Percentiles rank a stretch among this genome's conserved stretches.
Conservation (phyloP, 345 rosid species). For the Balakata baccata region DNA sequence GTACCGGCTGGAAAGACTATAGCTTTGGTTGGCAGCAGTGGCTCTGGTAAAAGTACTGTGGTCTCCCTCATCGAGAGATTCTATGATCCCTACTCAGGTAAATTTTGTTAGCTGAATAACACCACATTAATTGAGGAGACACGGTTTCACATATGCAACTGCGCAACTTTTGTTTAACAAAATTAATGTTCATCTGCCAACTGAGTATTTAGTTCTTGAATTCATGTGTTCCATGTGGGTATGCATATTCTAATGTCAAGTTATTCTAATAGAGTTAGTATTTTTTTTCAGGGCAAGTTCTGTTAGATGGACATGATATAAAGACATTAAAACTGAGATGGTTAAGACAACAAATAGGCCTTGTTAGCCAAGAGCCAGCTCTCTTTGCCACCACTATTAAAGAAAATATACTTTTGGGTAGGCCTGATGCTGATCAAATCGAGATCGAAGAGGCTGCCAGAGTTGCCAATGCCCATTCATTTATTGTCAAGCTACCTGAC, state of each 20-base stretch:
- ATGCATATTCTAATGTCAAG: not conserved
- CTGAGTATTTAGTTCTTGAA: conserved; percentile 15
- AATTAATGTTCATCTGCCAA: conserved; percentile 11
- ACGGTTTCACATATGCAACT: not conserved
- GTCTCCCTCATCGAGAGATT: conserved; percentile 94
- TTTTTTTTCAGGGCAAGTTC: conserved; percentile 64
- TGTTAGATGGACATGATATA: conserved; percentile 81
- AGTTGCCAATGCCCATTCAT: conserved; percentile 96
- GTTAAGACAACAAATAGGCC: conserved; percentile 95
- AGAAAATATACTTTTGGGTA: conserved; percentile 87
- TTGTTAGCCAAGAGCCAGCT: conserved; percentile 97
- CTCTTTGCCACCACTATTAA: conserved; percentile 88
- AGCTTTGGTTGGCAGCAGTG: conserved; percentile 97
- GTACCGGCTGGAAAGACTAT: conserved; percentile 95
- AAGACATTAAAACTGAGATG: conserved; percentile 78
- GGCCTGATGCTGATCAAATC: conserved; percentile 70
- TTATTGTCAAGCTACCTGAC: conserved; percentile 83
- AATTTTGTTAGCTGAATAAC: not conserved
- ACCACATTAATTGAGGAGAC: not conserved
- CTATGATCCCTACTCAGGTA: conserved; percentile 89
- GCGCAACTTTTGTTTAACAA: conserved; percentile 11
- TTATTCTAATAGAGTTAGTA: not conserved
- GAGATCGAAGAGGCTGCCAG: conserved; percentile 96
- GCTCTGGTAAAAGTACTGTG: conserved; percentile 96
- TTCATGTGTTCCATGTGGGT: conserved; percentile 9